Percentiles rank a stretch among this genome's conserved stretches.
Conservation (phyloP, 495 filamentous ascomycete genomes). For the Penicillium odoratum region DNA sequence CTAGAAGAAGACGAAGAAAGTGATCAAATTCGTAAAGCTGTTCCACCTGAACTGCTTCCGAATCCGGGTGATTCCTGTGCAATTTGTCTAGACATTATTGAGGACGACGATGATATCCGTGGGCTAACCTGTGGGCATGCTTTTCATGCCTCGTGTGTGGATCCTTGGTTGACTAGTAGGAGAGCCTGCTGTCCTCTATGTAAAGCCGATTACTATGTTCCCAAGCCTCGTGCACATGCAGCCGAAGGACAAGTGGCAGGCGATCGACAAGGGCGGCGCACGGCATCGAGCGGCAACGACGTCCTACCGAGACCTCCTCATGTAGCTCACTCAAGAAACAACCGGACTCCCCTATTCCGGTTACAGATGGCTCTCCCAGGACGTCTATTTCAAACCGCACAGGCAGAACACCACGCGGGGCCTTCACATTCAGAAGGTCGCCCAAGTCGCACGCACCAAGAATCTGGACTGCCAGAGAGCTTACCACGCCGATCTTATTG, state of each 20-base stretch:
- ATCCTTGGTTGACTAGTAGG: conserved; percentile 92
- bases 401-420: not conserved
- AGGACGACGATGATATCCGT: conserved; percentile 93
- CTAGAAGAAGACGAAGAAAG: conserved; percentile 73
- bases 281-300: conserved; percentile 11
- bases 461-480: not conserved
- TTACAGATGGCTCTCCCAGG: conserved; percentile 17
- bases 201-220: conserved; percentile 94
- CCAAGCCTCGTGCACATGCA: conserved; percentile 64
- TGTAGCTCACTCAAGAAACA: conserved; percentile 16
- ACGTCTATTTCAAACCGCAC: conserved; percentile 19
- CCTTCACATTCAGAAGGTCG: conserved; percentile 1
- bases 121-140: conserved; percentile 93
- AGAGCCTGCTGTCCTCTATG: conserved; percentile 95
- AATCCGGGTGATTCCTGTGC: conserved; percentile 94
- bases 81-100: conserved; percentile 90
- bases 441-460: not conserved
- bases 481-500: conserved; percentile 11
- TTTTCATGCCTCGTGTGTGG: conserved; percentile 91
- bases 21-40: conserved; percentile 78
- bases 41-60: conserved; percentile 78
- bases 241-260: conserved; percentile 13
- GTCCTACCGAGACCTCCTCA: conserved; percentile 21
- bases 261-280: conserved; percentile 23
- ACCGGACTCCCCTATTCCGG: conserved; percentile 13